A percentile compares a stretch with the other conserved stretches of the same genome.
Conservation (phyloP, 2,329 filamentous ascomycete species). For the Verticillium dahliae region DNA sequence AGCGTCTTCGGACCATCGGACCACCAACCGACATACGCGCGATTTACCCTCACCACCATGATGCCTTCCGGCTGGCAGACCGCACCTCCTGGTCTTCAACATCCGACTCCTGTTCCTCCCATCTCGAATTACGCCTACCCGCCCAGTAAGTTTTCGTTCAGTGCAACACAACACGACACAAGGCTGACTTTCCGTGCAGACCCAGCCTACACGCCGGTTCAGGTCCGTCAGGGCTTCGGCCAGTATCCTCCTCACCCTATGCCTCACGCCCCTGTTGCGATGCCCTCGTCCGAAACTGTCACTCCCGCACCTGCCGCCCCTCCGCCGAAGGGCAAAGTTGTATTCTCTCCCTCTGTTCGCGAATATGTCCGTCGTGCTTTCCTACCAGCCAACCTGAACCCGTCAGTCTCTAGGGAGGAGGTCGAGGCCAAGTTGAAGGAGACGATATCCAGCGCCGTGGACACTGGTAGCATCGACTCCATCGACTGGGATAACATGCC, state of each 20-base stretch:
- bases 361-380: conserved; percentile 88
- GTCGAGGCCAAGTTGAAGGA: conserved; percentile 81
- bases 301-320: conserved; percentile 21
- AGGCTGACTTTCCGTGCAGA: conserved; percentile 20
- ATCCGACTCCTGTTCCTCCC: conserved; percentile 19
- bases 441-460: conserved; percentile 77
- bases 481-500: conserved; percentile 81
- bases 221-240: conserved; percentile 54
- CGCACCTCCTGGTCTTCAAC: conserved; percentile 30
- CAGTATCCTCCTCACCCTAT: conserved; percentile 31
- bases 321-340: conserved; percentile 54
- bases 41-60: conserved; percentile 14
- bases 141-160: conserved; percentile 22
- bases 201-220: conserved; percentile 54
- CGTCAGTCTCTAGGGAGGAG: conserved; percentile 57
- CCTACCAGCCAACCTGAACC: conserved; percentile 61
- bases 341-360: conserved; percentile 79
- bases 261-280: conserved; percentile 1
- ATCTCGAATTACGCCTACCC: conserved; percentile 30
- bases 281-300: neutral
- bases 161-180: neutral
- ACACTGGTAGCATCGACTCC: conserved; percentile 61
- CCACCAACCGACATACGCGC: neutral
- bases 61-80: conserved; percentile 23
- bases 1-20: neutral